Percentiles rank a stretch among this genome's conserved stretches.
Conservation (phyloP, 2,329 filamentous ascomycete genomes). For the Cylindrodendrum hubeiense region DNA sequence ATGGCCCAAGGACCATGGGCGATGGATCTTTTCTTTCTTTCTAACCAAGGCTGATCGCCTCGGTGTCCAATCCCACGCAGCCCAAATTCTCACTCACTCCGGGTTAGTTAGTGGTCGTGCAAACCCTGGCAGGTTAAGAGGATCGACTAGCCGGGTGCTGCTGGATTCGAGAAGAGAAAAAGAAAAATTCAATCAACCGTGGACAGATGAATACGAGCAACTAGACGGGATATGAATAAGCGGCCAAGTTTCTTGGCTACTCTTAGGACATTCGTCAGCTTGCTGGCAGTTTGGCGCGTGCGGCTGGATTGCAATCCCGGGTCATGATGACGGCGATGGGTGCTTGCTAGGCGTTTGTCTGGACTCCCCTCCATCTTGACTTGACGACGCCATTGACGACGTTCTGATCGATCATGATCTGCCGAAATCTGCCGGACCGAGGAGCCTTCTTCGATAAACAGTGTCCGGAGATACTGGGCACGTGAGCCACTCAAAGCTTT, state of each 20-base stretch:
- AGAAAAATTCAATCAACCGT: constrained; percentile 27
- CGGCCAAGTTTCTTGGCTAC: constrained; percentile 19
- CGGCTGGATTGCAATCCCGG: constrained; percentile 20
- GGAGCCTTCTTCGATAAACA: constrained; percentile 16
- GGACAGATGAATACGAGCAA: constrained; percentile 34
- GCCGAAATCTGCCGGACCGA: constrained; percentile 30
- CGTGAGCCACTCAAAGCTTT: constrained; percentile 17
- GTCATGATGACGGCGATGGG: constrained; percentile 29
- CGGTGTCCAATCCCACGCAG: constrained; percentile 19
- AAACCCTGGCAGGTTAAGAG: constrained; percentile 17
- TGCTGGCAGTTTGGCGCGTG: constrained; percentile 21
- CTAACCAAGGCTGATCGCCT: constrained; percentile 1
- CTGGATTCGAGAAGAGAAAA: constrained; percentile 33
- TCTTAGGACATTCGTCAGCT: constrained; percentile 22
- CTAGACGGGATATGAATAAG: constrained; percentile 22
- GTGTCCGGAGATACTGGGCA: constrained; percentile 3
- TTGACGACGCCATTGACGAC: constrained; percentile 34
- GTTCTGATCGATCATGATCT: constrained; percentile 35
- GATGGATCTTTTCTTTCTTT: constrained; percentile 6
- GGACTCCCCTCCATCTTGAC: constrained; percentile 29
- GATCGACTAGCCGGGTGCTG: constrained; percentile 19
- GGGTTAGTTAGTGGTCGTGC: constrained; percentile 16
- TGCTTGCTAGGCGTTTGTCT: constrained; percentile 24
- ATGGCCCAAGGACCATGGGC: constrained; percentile 14
- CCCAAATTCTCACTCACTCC: constrained; percentile 24